Percentiles rank a stretch among this genome's conserved stretches.
Conservation (phyloP, 441 rosid species). For the Mallotus japonicus region DNA sequence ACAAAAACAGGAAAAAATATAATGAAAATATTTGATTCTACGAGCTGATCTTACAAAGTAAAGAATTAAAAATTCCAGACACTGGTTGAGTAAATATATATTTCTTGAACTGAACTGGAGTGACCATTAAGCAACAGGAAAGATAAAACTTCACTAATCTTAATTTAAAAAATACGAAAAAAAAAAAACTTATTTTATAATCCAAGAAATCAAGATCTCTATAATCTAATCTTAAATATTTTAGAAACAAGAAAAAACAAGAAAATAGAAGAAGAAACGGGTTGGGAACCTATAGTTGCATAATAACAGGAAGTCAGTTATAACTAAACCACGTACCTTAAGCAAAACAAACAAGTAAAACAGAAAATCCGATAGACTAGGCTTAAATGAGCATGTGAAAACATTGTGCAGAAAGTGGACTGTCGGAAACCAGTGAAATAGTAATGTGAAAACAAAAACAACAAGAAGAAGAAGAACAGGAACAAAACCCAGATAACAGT, state of each 20-base stretch:
- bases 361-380: too few species aligned
- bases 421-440: too few species aligned
- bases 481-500: too few species aligned
- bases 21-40: too few species aligned
- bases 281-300: too few species aligned
- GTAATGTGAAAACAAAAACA: too few species aligned
- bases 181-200: background rate
- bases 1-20: background rate
- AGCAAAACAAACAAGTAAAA: too few species aligned
- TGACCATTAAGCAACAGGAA: conserved; percentile 2
- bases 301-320: too few species aligned
- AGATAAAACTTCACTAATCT: background rate
- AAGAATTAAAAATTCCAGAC: background rate
- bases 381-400: too few species aligned
- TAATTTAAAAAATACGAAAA: background rate
- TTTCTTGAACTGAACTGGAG: background rate
- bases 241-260: background rate
- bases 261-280: background rate
- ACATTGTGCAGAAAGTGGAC: too few species aligned
- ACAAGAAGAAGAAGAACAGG: too few species aligned
- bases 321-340: too few species aligned
- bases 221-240: background rate
- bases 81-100: background rate
- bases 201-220: background rate
- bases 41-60: background rate